Conservation (phyloP, 1,284 basidiomycete species). For the Neotropicomus parvogracilis region DNA sequence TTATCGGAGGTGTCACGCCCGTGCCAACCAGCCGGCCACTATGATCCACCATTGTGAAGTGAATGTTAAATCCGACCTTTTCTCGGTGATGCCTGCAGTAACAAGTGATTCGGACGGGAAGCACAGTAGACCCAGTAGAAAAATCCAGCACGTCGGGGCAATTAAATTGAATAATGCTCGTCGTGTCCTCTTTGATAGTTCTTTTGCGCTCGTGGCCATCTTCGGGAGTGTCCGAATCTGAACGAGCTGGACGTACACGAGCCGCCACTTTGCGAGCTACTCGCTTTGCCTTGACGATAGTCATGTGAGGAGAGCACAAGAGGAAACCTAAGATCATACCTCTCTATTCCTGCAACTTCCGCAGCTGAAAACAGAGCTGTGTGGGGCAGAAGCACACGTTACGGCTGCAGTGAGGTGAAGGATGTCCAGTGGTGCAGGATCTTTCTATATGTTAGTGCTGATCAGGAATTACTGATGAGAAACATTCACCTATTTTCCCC, state of each 20-base stretch:
- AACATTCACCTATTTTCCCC: constrained; percentile 68
- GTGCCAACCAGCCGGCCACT: constrained; percentile 80
- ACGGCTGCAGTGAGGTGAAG: constrained; percentile 67
- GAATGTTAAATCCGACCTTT: constrained; percentile 93
- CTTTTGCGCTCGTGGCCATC: constrained; percentile 43
- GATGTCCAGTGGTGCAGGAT: constrained; percentile 68
- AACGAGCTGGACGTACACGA: constrained; percentile 69
- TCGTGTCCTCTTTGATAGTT: constrained; percentile 65
- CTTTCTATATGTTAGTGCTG: constrained; percentile 39
- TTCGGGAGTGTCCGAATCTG: constrained; percentile 70
- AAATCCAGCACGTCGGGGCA: constrained; percentile 92
- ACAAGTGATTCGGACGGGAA: constrained; percentile 96
- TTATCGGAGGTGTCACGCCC: constrained; percentile 87
- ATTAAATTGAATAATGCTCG: constrained; percentile 93
- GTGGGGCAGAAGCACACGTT: constrained; percentile 74
- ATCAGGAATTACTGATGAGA: constrained; percentile 6
- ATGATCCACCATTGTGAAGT: constrained; percentile 84
- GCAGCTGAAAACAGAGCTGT: constrained; percentile 77
- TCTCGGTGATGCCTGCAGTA: constrained; percentile 99
- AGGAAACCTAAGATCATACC: constrained; percentile 40
- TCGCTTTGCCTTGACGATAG: constrained; percentile 65
- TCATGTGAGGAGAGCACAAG: constrained; percentile 12
- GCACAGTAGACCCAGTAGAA: constrained; percentile 78
- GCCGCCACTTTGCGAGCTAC: constrained; percentile 82
- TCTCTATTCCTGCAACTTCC: constrained; percentile 82